Conservation (phyloP, 306 rosid genomes). For the Begonia masoniana region DNA sequence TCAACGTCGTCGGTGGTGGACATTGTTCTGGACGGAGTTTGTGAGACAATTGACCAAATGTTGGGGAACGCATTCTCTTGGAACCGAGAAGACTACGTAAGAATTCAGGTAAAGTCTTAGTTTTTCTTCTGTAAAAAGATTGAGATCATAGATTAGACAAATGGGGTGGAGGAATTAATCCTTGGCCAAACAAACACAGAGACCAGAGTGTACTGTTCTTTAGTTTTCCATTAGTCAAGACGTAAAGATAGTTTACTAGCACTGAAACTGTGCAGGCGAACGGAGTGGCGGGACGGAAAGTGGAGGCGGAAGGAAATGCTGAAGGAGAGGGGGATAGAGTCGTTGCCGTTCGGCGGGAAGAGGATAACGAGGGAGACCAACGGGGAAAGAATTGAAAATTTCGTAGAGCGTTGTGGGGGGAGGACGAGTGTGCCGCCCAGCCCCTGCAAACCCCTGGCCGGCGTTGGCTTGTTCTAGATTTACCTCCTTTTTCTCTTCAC, state of each 20-base stretch:
- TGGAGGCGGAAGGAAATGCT: conserved; percentile 42
- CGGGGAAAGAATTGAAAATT: conserved; percentile 63
- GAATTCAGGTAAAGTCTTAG: conserved; percentile 56
- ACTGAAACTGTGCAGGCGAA: conserved; percentile 36
- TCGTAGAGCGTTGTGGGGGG: conserved; percentile 48
- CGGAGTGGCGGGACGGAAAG: conserved; percentile 14
- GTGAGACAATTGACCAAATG: conserved; percentile 92
- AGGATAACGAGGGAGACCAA: conserved; percentile 79
- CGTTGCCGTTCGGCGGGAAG: conserved; percentile 96
- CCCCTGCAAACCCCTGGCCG: conserved; percentile 34
- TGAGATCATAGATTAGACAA: too few relatives aligned
- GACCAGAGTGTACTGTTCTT: too few relatives aligned
- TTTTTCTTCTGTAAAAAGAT: too few relatives aligned
- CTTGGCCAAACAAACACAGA: too few relatives aligned
- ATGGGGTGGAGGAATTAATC: too few relatives aligned
- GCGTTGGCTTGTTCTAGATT: too few relatives aligned
- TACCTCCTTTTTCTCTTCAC: too few relatives aligned
- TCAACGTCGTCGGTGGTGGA: conserved; percentile 57
- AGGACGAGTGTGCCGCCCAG: conserved; percentile 57
- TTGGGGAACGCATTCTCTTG: conserved; percentile 81
- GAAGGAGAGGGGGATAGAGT: conserved; percentile 59
- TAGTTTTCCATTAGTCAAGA: too few relatives aligned
- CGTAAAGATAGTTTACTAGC: neutral
- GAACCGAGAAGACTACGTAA: conserved; percentile 70
- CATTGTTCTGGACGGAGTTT: conserved; percentile 81